phyloP scores from a whole-genome alignment of 1,139 yeast genomes.

The Hyphopichia buzzinii region DNA sequence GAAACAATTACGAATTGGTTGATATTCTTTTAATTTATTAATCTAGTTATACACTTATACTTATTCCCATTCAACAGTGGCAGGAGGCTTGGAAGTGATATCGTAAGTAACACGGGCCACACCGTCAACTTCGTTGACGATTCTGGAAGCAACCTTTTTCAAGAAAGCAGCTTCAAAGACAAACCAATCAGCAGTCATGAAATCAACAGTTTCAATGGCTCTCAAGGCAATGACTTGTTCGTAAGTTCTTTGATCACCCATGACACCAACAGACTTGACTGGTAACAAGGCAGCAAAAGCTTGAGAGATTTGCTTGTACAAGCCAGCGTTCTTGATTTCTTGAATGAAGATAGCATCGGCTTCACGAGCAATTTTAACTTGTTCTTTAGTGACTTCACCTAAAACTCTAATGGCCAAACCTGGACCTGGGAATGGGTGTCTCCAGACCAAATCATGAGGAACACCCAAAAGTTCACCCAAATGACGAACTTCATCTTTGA shows the following conservation, averaged over 20 bases:
- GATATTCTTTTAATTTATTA: not conserved
- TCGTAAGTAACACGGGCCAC: conserved; percentile 99
- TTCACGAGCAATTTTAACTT: conserved; percentile 94
- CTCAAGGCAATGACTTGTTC: conserved; percentile 98
- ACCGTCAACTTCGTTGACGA: conserved; percentile 97
- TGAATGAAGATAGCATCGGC: conserved; percentile 95
- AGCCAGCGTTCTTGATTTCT: conserved; percentile 90
- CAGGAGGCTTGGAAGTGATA: conserved; percentile 98
- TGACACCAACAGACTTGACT: conserved; percentile 97
- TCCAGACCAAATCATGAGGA: conserved; percentile 97
- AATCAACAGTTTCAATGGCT: conserved; percentile 96
- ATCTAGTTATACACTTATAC: conserved; percentile 1
- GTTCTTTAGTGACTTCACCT: conserved; percentile 92
- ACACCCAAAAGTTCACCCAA: conserved; percentile 93
- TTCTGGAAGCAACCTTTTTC: conserved; percentile 91
- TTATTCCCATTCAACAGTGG: conserved; percentile 99
- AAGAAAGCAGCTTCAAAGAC: conserved; percentile 90
- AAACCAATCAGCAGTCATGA: conserved; percentile 99
- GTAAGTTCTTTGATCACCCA: conserved; percentile 99
- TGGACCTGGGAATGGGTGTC: conserved; percentile 99
- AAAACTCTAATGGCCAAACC: conserved; percentile 98
- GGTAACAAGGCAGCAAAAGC: conserved; percentile 97
- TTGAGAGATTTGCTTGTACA: conserved; percentile 90
- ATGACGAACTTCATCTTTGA: conserved; percentile 97
- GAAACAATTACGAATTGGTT: conserved; percentile 4